A percentile compares a stretch with the other conserved stretches of the same genome.
phyloP scores from a whole-genome alignment of 2,329 filamentous ascomycete genomes.

The Alternaria rosae region DNA sequence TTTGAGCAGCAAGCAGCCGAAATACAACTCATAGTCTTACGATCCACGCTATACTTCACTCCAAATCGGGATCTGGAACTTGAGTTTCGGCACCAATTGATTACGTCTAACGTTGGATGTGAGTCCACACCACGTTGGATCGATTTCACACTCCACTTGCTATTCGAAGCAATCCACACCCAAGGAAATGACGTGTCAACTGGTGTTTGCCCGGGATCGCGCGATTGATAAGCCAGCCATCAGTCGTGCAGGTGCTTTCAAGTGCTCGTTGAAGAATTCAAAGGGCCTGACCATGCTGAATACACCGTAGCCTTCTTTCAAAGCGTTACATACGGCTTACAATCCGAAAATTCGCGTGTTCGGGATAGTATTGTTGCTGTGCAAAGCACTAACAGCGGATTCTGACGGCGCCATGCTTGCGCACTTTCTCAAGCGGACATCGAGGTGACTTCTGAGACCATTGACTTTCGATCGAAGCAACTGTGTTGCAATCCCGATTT shows the following conservation, averaged over 20 bases:
- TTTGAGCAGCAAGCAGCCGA: background rate
- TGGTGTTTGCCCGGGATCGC: background rate
- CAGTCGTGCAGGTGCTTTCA: background rate
- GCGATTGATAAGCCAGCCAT: background rate
- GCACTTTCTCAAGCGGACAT: background rate
- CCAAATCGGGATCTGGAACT: background rate
- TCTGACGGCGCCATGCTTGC: background rate
- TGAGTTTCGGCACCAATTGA: background rate
- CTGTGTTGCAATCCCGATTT: background rate
- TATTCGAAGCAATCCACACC: background rate
- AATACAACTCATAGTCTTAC: background rate
- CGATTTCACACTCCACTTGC: accelerated
- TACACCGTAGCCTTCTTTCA: background rate
- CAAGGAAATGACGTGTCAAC: background rate
- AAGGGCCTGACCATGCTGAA: background rate
- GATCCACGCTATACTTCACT: background rate
- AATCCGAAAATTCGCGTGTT: background rate
- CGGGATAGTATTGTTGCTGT: background rate
- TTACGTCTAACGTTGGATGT: background rate
- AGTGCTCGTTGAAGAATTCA: background rate
- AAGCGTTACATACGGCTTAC: background rate
- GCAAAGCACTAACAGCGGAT: background rate
- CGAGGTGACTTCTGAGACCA: background rate
- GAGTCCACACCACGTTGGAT: background rate
- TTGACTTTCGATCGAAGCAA: background rate